Evolutionary conservation across 2,329 filamentous ascomycete species (phyloP), one percentile per base, ranked within the genome.

Genomic region (Botrytis cinerea): DNA sequence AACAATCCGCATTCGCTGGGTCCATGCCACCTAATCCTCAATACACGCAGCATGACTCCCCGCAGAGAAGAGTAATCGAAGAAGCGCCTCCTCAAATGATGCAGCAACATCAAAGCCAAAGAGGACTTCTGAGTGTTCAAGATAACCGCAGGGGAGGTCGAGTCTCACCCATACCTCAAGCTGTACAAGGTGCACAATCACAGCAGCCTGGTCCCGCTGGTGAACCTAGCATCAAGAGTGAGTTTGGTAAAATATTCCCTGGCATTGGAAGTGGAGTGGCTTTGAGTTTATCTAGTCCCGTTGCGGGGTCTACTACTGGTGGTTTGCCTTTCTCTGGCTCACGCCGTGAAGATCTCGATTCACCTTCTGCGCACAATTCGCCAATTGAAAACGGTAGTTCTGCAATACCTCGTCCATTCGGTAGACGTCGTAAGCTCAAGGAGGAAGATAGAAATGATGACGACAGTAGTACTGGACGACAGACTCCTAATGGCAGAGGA

Each of bases 221-320:
- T 25, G 94, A 97, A 81, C 92, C 94, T 18, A 92, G 92, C 61
- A 97, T 98, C 80, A 97, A 98, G 85, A 97, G 91, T 80, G 95
- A 98, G 81, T 95, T 98, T 81, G 95, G 95, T 43, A 91, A 94
- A 75, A 97, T 98, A 87, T 98, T 97, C 83, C 94, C 93, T 28
- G 95, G 95, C n/a, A 94, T 98, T 77, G 95, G 90, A 25, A 91
- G 89, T 81, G 90, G 90, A 51, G 85, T 91, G 28, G 88, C 84
- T 43, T 86, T 85, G 32, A 84, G 83, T 61, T 82, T 83, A 22
- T 83, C 85, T 48, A 83, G 84, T 51, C 84, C 86, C 64, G 77
- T 78, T 86, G 74, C 88, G 85, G 77, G 88, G 85, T 75, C 85
- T 87, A 46, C 59, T 20, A 38, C 85, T 83, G 75, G 84, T 82